Percentiles rank a stretch among this genome's conserved stretches.
Conservation (phyloP, 805 yeast species). For the Candida lessepsii region DNA sequence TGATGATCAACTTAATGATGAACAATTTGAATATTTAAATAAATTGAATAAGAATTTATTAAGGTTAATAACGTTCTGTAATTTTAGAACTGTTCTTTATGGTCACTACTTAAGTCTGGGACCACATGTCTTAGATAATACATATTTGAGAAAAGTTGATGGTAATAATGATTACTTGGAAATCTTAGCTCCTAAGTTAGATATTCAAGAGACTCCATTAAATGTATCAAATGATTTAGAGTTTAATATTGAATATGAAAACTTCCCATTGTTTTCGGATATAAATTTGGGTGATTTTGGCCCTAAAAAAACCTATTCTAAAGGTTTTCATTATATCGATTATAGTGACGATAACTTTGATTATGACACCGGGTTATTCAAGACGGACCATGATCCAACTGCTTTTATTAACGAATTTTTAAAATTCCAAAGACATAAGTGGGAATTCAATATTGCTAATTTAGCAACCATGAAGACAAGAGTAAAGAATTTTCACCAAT, state of each 20-base stretch:
- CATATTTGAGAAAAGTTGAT: slow-evolving; percentile 14
- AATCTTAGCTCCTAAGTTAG: slow-evolving; percentile 19
- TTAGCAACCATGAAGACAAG: slow-evolving; percentile 11
- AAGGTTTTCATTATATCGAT: background rate
- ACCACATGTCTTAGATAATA: slow-evolving; percentile 22
- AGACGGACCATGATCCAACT: slow-evolving; percentile 13
- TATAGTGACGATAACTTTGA: slow-evolving; percentile 8
- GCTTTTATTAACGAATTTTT: slow-evolving; percentile 13
- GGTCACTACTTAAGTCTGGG: slow-evolving; percentile 21
- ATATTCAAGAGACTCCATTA: slow-evolving; percentile 13
- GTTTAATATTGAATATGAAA: slow-evolving; percentile 12
- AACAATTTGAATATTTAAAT: slow-evolving; percentile 22
- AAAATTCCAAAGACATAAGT: slow-evolving; percentile 14
- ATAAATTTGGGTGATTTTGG: background rate
- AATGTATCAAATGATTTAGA: slow-evolving; percentile 11
- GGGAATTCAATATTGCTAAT: slow-evolving; percentile 14
- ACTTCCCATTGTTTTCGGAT: slow-evolving; percentile 19
- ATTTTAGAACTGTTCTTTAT: slow-evolving; percentile 28
- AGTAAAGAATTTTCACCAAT: slow-evolving; percentile 11
- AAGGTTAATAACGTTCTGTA: slow-evolving; percentile 33
- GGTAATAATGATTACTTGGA: slow-evolving; percentile 18
- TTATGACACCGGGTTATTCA: slow-evolving; percentile 12
- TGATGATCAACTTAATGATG: slow-evolving; percentile 14
- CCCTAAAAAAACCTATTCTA: background rate
- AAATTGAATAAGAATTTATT: slow-evolving; percentile 26